These are phyloP conservation scores for Chloris gayana DNA, from an alignment of 176 grass and related monocot genomes.

Conservation along the genomic window DNA sequence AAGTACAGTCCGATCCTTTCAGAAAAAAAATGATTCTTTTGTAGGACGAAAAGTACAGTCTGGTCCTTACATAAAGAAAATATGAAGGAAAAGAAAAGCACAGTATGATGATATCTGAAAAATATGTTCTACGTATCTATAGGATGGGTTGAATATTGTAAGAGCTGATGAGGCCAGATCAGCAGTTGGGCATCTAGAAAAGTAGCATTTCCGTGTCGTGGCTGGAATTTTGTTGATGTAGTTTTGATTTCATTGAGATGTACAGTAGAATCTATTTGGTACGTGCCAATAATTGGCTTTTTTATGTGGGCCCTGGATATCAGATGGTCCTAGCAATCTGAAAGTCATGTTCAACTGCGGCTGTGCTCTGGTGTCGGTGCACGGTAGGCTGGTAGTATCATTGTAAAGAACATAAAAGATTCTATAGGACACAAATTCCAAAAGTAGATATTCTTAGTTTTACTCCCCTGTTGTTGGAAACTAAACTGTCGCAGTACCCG, in stretches of 20 bases:
- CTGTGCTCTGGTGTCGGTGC: not conserved
- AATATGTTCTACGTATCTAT: not conserved
- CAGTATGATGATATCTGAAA: not conserved
- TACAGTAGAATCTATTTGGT: not conserved
- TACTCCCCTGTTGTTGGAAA: not conserved
- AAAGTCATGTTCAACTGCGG: not conserved
- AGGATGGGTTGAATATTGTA: not conserved
- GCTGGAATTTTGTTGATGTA: not conserved
- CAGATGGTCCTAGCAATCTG: not conserved
- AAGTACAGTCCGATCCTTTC: not conserved
- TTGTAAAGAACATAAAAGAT: not conserved
- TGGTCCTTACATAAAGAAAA: too few species aligned
- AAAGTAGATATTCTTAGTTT: not conserved
- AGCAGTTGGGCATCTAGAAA: not conserved
- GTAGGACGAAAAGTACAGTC: not conserved
- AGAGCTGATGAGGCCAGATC: not conserved
- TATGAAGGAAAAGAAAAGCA: too few species aligned
- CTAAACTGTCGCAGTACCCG: not conserved
- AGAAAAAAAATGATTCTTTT: not conserved
- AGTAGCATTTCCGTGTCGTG: not conserved
- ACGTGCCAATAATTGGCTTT: conserved; percentile 10
- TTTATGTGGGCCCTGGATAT: not conserved
- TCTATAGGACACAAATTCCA: not conserved
- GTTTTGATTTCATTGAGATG: conserved; percentile 1
- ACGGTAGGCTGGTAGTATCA: not conserved